Evolutionary conservation across 2,329 filamentous ascomycete genomes (phyloP), one percentile per base, ranked within the genome.

Genomic region (Neoascochyta sp.): DNA sequence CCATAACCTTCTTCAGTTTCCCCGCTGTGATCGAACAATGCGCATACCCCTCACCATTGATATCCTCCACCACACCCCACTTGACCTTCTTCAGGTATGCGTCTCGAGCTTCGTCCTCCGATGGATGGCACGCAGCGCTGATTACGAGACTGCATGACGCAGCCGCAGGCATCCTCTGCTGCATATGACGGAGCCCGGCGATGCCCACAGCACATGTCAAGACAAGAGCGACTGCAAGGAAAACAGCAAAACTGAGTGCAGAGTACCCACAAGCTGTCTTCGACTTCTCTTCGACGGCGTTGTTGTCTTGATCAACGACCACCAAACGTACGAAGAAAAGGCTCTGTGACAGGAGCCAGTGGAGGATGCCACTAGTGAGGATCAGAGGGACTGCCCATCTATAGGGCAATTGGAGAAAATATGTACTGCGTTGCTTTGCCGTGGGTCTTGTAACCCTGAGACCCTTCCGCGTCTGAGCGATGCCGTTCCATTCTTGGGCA

Each of bases 181-280:
- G 2, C 19, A 32, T 27, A 3, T 22, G 5, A 12, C 13, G 84
- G 36, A 87, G 87, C 39, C 70, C 87, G n/a, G 81, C 1, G 9
- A 14, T 3, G n/a, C 28, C 80, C 5, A 70, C 85, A 9, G 83
- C 81, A 3, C 80, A 81, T 2, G 81, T 80, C 0, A 84, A 85
- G 62, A 83, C 83, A n/a, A 29, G 9, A 9, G 21, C 70, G 68
- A 56, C 79, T 11, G 16, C 36, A 12, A 14, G 9, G 6, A 37
- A 8, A 20, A 39, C 16, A 1, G 30, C 2, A 12, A 46, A 25
- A 12, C 39, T 37, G 7, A 34, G 12, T 0, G 9, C 4, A 3
- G 42, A 42, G 17, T 17, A 29, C 2, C 42, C 42, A 16, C 35
- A 43, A 3, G 27, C 29, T 3, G 32, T 31, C 13, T 22, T 23